Evolutionary conservation across 768 basidiomycete species (phyloP), one percentile per base, ranked within the genome.

Genomic region (Rhizopogon vesiculosus): DNA sequence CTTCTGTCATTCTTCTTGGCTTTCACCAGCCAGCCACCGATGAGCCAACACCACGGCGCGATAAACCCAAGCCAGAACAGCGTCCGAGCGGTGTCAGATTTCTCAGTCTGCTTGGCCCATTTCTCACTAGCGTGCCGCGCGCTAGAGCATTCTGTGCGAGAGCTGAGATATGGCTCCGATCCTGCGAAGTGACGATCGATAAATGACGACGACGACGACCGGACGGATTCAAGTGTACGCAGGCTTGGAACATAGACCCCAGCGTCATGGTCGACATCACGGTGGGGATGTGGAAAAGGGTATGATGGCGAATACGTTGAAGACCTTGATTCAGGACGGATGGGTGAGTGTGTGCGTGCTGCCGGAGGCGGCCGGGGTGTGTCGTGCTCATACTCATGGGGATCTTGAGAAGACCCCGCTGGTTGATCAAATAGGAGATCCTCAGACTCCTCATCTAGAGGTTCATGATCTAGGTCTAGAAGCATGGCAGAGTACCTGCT

Each of bases 51-150:
- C 68, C 86, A 81, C 0, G 88, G 88, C 45, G 79, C 84, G 45
- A 88, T 55, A 61, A 90, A 90, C 3, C 88, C 88, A 0, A 85
- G 55, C 84, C 85, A 89, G 70, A 90, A 90, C n/a, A 87, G 72
- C 66, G 85, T 78, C 62, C 79, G 77, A 2, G 80, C 74, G 0
- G 81, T 61, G 29, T 72, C 65, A 28, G 51, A n/a, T 6, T 55
- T 55, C 22, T 63, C 60, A 1, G 38, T 42, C 29, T 31, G 57
- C 8, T 49, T 12, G 19, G 18, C 19, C 69, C 65, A 58, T n/a
- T 42, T 55, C 10, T 54, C 15, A 16, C 60, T 55, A 33, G 55
- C 56, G 10, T 58, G 55, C 4, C 59, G 61, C 64, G 69, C 44
- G 51, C 69, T 60, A 10, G 63, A 60, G 44, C 78, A 74, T 56